Base-by-base conservation (phyloP, 495 filamentous ascomycete species). In the Echria macrotheca region DNA sequence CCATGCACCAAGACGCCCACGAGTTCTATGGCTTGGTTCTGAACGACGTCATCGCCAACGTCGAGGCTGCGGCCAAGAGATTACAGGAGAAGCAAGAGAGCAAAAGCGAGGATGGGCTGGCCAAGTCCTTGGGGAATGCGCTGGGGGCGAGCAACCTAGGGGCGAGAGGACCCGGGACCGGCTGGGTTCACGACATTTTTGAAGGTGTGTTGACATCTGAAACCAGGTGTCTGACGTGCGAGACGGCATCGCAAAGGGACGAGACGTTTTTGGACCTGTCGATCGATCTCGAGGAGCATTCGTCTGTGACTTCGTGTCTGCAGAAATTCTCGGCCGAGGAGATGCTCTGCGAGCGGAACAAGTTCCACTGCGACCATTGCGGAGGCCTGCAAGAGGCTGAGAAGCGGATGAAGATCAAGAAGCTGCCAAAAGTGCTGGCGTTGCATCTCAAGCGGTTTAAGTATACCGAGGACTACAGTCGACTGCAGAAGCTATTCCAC, bases 371-470 rank as follows among this genome's bases (percentile, higher is more conserved):
- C 65, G 93, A 98, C 61, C 89, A 89, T 53, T 98, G 93, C 54
- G 93, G 94, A 39, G 94, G 94, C 4, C 71, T 98, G 17, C 94
- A 98, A 69, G 93, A 98, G 69, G 93, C 93, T 0, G 93, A 97
- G 62, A 98, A 98, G 73, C 79, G 93, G 11, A 98, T 98, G 93
- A 98, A 98, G 74, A 89, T 98, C 53, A 98, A 98, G 68, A 81
- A 89, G 47, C 70, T 96, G 52, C 93, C 93, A 1, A 89, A 86
- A 56, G 90, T 98, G 31, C 66, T 98, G 47, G 89, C 93, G 7
- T 69, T 98, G 43, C 94, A 98, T 58, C 69, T 98, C 47, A 98
- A 98, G 61, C 77, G 93, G 44, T 98, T 98, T 74, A 97, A 98
- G 68, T 97, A 95, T 58, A 95, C 91, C 14, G 93, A 97, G 58